A percentile compares a stretch with the other conserved stretches of the same genome.
Conservation (phyloP, 306 rosid genomes). For the Acacia crassicarpa region DNA sequence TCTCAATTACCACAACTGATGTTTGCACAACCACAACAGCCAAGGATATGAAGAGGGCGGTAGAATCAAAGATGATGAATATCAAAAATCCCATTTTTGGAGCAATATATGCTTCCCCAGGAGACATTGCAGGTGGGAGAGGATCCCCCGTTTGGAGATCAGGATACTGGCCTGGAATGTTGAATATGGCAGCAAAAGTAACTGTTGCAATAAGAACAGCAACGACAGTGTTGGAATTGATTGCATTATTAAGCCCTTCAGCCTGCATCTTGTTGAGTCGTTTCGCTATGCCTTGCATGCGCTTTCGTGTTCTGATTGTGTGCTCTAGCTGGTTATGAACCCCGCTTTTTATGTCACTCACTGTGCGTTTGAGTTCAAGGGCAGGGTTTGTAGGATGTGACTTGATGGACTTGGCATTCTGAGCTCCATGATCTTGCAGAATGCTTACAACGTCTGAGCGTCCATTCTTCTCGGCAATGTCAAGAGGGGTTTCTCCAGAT, state of each 20-base stretch:
- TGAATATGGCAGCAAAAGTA: slow-evolving; percentile 82
- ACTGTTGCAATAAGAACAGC: slow-evolving; percentile 86
- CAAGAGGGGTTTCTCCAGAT: slow-evolving; percentile 71
- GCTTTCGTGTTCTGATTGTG: slow-evolving; percentile 62
- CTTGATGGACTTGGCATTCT: slow-evolving; percentile 58
- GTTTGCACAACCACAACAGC: slow-evolving; percentile 91
- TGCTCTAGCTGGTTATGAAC: slow-evolving; percentile 85
- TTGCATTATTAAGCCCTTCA: slow-evolving; percentile 84
- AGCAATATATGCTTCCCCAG: slow-evolving; percentile 65
- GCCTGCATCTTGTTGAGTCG: slow-evolving; percentile 72
- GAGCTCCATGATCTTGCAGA: slow-evolving; percentile 56
- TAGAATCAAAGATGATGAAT: slow-evolving; percentile 67
- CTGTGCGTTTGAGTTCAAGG: slow-evolving; percentile 67
- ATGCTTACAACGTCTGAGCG: slow-evolving; percentile 39
- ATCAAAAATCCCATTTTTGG: slow-evolving; percentile 42
- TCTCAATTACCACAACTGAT: slow-evolving; percentile 67
- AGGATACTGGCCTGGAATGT: slow-evolving; percentile 68
- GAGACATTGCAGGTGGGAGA: slow-evolving; percentile 36
- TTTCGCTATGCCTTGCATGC: slow-evolving; percentile 65
- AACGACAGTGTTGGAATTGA: slow-evolving; percentile 71
- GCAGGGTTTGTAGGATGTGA: slow-evolving; percentile 43
- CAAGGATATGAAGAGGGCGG: slow-evolving; percentile 78
- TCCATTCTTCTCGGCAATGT: slow-evolving; percentile 61
- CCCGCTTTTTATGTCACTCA: slow-evolving; percentile 72
- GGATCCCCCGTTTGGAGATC: neutral